These are phyloP conservation scores for Dysphania ambrosioides DNA, from an alignment of 148 eudicot genomes.

Conservation along the genomic window DNA sequence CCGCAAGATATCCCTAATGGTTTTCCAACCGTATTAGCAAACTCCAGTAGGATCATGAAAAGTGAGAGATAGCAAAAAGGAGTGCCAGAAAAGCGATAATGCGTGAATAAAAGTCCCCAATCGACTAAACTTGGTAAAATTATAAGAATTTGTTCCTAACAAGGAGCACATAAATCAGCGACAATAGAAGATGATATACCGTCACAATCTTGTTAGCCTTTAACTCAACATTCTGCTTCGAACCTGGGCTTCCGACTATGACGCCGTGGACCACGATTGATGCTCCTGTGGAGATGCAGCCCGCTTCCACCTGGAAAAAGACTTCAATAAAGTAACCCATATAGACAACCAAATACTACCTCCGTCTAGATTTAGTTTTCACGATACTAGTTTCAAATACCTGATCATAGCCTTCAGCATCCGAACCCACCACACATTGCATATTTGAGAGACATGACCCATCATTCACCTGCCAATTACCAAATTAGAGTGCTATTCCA, in stretches of 20 bases:
- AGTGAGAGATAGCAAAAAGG: no score
- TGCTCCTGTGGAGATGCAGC: conserved; percentile 75
- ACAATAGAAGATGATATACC: conserved; percentile 40
- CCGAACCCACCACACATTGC: conserved; percentile 91
- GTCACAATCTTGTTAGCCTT: conserved; percentile 62
- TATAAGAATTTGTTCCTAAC: neutral
- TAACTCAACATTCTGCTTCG: conserved; percentile 89
- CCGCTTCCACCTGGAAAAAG: conserved; percentile 70
- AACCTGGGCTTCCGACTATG: conserved; percentile 77
- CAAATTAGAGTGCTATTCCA: neutral
- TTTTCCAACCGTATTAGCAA: no score
- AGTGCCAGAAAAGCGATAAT: no score
- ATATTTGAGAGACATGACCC: conserved; percentile 96
- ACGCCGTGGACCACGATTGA: conserved; percentile 77
- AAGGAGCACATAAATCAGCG: neutral
- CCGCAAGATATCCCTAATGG: no score
- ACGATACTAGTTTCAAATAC: conserved; percentile 24
- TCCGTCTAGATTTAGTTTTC: no score
- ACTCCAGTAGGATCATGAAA: no score
- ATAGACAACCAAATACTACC: no score
- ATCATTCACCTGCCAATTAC: conserved; percentile 65
- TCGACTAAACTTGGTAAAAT: no score
- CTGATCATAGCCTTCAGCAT: conserved; percentile 98
- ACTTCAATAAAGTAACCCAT: no score
- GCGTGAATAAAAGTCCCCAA: no score